These are phyloP conservation scores for Niebla homalea DNA, from an alignment of 495 filamentous ascomycete species.

Conservation along the genomic window DNA sequence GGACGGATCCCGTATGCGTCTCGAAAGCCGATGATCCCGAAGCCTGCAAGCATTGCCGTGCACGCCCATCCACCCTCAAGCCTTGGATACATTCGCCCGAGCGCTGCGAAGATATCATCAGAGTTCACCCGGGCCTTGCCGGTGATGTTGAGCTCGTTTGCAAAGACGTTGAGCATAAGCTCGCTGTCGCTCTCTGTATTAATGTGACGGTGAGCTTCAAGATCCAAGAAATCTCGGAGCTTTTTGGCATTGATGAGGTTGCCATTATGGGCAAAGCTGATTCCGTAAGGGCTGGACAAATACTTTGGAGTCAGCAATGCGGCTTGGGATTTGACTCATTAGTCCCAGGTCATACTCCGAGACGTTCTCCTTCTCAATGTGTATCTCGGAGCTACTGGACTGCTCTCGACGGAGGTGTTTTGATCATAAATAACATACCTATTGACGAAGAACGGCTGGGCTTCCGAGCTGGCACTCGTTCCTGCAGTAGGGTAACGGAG, in stretches of 20 bases:
- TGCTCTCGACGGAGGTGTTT: not conserved
- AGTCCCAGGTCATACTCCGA: no score
- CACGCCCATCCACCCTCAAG: slow-evolving; percentile 81
- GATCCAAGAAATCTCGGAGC: slow-evolving; percentile 65
- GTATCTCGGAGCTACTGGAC: slow-evolving; percentile 1
- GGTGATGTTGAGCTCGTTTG: slow-evolving; percentile 86
- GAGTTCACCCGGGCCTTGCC: slow-evolving; percentile 89
- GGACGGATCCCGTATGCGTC: slow-evolving; percentile 87
- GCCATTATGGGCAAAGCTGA: slow-evolving; percentile 63
- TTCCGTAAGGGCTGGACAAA: slow-evolving; percentile 45
- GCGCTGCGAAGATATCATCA: slow-evolving; percentile 72
- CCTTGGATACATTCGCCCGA: slow-evolving; percentile 59
- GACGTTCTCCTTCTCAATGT: no score
- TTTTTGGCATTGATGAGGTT: slow-evolving; percentile 90
- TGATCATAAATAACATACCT: not conserved
- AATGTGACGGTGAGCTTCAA: slow-evolving; percentile 85
- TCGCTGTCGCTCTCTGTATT: slow-evolving; percentile 96
- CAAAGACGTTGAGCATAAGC: slow-evolving; percentile 90
- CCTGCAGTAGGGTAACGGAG: slow-evolving; percentile 86
- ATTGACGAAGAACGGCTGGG: slow-evolving; percentile 64
- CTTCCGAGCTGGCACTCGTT: slow-evolving; percentile 67
- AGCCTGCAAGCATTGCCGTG: slow-evolving; percentile 70
- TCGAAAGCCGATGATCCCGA: slow-evolving; percentile 53
- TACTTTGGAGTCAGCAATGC: slow-evolving; percentile 22
- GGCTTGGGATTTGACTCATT: not conserved